Base-by-base conservation (phyloP, 2,329 filamentous ascomycete species). In the Aspergillus glaucus region DNA sequence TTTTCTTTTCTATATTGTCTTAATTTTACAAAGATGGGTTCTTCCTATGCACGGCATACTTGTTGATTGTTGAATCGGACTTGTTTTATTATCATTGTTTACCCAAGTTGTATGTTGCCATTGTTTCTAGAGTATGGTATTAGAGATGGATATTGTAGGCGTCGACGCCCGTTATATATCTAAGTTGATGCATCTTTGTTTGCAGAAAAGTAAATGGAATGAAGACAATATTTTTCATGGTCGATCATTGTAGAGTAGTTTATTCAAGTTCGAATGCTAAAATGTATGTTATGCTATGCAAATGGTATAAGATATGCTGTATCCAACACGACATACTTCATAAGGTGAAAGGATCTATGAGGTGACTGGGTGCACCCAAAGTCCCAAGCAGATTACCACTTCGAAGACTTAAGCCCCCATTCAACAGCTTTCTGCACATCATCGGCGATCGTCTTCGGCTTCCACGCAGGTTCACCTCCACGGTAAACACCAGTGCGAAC, bases 401-500 rank as follows among this genome's bases (percentile, higher is more conserved):
- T 66, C 46, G 77, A 71, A 56, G 73, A 74, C 66, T 80, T 74
- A 61, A 93, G 68, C 4, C 85, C 88, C 85, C 86, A 94, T 52
- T 81, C 74, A 4, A 95, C 87, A 9, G 87, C 90, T 55, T 83
- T 82, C 58, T 80, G 77, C 3, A 95, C 90, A 70, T 92, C 83
- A 34, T 87, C 79, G 19, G 86, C 82, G 52, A 89, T 82, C 22
- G 77, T 78, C 44, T 75, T 78, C 6, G 88, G 88, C 57, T 71
- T 72, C 64, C 81, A 78, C 17, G 75, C 75, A 12, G 87, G 86
- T 41, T 77, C 73, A 26, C 70, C 69, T 14, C 71, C 75, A 48
- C 65, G 65, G 70, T 86, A 94, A 1, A 95, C 89, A 0, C 90
- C 90, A 7, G 87, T 95, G 57, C 82, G 78, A 24, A 95, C 86